Base-by-base conservation (phyloP, 441 rosid genomes). In the Gossypium lobatum region DNA sequence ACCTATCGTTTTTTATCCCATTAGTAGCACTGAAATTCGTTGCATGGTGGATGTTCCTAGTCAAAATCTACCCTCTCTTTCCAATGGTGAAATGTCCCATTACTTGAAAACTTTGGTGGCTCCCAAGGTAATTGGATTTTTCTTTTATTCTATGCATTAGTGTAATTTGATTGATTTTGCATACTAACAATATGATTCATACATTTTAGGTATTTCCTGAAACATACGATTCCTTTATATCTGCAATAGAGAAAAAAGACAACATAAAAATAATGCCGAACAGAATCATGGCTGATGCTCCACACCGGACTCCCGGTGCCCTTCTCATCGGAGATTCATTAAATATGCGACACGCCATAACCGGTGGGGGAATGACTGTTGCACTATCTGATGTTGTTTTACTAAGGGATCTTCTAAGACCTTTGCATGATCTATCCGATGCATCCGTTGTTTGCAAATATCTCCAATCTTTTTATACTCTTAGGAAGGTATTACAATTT, bases 81-180 rank as follows among this genome's bases (percentile, higher is more conserved):
- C 69, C 8, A 65, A 71, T 74, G 81, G 81, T 16, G 81, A 70
- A 74, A 78, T 78, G 81, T 13, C 63, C n/a, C 17, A 37, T 21
- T 78, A 55, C 21, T 59, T 78, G 50, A 75, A 64, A 50, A 75
- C 75, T 64, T 10, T 46, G 50, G 63, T 74, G 45, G 78, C 78
- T 48, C 73, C 76, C 25, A 71, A 70, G 69, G 81, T 23, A 61
- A 0, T 16, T 17, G 3, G 58, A 52, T 4, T 5, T 1, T 3
- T 52, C 20, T 52, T 52, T 5, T n/a, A 5, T 5, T 25, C 18
- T 6, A 50, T 50, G n/a, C 6, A n/a, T 52, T 1, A 4, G 3
- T 7, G 20, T 7, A 52, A 16, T 52, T 52, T 5, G 5, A 9
- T 3, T 63, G 25, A 58, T 9, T 58, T 9, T 55, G 2, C 20